A percentile compares a stretch with the other conserved stretches of the same genome.
These are phyloP conservation scores for Circinella minor DNA, from an alignment of 371 early-diverging fungal genomes.

Conservation along the genomic window DNA sequence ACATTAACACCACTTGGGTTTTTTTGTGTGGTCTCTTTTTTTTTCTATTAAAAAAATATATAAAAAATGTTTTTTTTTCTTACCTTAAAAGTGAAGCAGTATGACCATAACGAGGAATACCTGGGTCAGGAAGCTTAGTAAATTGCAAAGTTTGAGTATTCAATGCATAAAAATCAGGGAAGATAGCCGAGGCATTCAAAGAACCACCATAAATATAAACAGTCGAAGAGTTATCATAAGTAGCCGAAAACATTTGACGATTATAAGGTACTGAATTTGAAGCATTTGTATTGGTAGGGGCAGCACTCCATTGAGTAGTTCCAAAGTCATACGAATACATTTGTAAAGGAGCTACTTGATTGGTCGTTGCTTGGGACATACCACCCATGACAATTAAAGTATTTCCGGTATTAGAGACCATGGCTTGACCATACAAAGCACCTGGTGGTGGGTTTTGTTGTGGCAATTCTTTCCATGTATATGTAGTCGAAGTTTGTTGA, in stretches of 20 bases:
- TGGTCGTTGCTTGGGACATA: conserved; percentile 5
- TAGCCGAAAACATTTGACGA: conserved; percentile 32
- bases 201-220: conserved; percentile 44
- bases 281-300: conserved; percentile 7
- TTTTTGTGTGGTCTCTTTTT: too few relatives aligned
- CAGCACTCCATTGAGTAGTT: conserved; percentile 21
- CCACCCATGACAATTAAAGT: conserved; percentile 31
- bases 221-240: conserved; percentile 27
- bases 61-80: not conserved
- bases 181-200: conserved; percentile 17
- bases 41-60: too few relatives aligned
- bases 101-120: conserved; percentile 38
- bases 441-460: conserved; percentile 28
- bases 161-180: conserved; percentile 34
- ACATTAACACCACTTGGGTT: too few relatives aligned
- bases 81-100: conserved; percentile 47
- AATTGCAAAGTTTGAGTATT: conserved; percentile 22
- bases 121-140: conserved; percentile 21
- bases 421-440: conserved; percentile 28
- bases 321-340: conserved; percentile 26
- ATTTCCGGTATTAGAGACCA: conserved; percentile 23
- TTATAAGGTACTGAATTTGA: conserved; percentile 21
- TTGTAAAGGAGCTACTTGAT: conserved; percentile 22
- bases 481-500: conserved; percentile 20
- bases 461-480: conserved; percentile 28